These are phyloP conservation scores for Globisporangium uncinulatum DNA, from an alignment of 352 stramenopile species.

Conservation along the genomic window DNA sequence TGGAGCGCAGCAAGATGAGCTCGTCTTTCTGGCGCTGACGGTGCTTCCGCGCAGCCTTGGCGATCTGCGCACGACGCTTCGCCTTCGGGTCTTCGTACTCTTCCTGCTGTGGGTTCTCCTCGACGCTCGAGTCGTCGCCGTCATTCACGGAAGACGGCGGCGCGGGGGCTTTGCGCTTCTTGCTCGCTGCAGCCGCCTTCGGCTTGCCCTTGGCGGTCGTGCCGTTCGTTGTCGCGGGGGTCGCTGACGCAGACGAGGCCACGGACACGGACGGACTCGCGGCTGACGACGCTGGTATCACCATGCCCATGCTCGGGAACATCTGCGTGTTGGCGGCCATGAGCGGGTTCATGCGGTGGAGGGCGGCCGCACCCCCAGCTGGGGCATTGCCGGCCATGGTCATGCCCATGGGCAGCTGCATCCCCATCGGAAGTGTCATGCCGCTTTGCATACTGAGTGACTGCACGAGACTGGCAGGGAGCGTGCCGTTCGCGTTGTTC, in stretches of 20 bases:
- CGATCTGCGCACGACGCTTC: conserved; percentile 83
- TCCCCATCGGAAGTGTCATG: conserved; percentile 23
- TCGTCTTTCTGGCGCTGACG: conserved; percentile 87
- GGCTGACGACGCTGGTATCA: conserved; percentile 1
- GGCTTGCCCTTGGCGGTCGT: conserved; percentile 41
- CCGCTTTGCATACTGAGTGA: conserved; percentile 34
- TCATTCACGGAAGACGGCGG: conserved; percentile 22
- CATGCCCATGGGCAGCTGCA: conserved; percentile 42
- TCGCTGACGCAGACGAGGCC: conserved; percentile 12
- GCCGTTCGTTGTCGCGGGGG: conserved; percentile 10
- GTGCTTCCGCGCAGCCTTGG: conserved; percentile 84
- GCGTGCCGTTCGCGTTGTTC: conserved; percentile 13
- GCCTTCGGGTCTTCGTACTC: conserved; percentile 85
- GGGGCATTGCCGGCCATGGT: conserved; percentile 21
- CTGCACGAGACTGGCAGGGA: conserved; percentile 28
- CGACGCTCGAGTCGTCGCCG: conserved; percentile 41
- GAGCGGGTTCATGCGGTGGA: conserved; percentile 71
- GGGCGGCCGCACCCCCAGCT: conserved; percentile 12
- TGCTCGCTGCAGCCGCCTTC: conserved; percentile 39
- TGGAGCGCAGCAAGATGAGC: conserved; percentile 74
- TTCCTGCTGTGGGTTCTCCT: conserved; percentile 56
- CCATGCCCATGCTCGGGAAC: conserved; percentile 51
- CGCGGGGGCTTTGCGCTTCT: conserved; percentile 71
- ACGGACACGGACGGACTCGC: conserved; percentile 14
- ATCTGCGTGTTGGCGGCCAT: conserved; percentile 57